A percentile compares a stretch with the other conserved stretches of the same genome.
These are phyloP conservation scores for Dendrocalamus latiflorus DNA, from an alignment of 202 grass and related monocot genomes.

Conservation along the genomic window DNA sequence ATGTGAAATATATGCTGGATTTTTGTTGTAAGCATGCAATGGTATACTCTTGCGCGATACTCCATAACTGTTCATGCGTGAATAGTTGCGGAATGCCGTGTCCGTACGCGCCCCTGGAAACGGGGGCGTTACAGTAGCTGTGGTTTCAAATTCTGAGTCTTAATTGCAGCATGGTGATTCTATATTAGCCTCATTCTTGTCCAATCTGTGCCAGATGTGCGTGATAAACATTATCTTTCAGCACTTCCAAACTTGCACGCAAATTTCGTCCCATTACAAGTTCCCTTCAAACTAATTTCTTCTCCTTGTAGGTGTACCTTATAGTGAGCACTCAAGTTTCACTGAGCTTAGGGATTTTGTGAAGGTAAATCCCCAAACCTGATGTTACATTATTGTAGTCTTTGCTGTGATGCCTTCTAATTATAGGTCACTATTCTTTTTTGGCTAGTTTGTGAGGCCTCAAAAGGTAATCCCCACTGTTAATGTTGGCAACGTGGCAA, in stretches of 20 bases:
- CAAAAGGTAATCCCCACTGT: constrained; percentile 69
- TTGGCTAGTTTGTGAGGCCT: constrained; percentile 59
- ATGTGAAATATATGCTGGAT: too few relatives aligned
- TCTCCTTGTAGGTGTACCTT: constrained; percentile 62
- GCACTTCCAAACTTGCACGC: not conserved
- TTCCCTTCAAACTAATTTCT: not conserved
- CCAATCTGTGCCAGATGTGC: not conserved
- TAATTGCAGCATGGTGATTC: not conserved
- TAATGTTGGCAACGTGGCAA: constrained; percentile 44
- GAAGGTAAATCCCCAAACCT: constrained; percentile 38
- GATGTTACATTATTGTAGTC: not conserved
- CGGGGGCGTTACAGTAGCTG: too few relatives aligned
- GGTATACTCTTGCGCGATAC: too few relatives aligned
- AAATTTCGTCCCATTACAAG: not conserved
- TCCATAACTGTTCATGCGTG: too few relatives aligned
- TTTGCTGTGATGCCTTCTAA: constrained; percentile 10
- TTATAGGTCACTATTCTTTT: constrained; percentile 15
- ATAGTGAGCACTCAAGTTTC: constrained; percentile 85
- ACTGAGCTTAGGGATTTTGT: constrained; percentile 63
- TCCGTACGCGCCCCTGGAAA: too few relatives aligned
- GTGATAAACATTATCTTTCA: constrained; percentile 1
- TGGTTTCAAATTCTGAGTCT: not conserved
- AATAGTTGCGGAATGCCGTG: too few relatives aligned
- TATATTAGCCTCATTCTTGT: not conserved
- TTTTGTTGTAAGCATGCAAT: too few relatives aligned